Evolutionary conservation across 352 stramenopile species (phyloP).

Genomic region (Globisporangium ultimum): DNA sequence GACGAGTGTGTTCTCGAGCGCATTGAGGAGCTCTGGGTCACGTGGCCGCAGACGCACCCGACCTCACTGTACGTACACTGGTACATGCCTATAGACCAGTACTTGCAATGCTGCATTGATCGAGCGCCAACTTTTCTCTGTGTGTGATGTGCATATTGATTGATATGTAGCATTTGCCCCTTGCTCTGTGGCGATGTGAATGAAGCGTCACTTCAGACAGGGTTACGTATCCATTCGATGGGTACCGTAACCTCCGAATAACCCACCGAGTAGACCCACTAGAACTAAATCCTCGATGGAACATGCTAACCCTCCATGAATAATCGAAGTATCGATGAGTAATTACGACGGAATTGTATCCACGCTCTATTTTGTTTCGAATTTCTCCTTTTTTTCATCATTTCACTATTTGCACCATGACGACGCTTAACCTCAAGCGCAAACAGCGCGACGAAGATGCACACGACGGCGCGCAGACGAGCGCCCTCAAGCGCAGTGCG

Average conservation of each 20-base stretch:
- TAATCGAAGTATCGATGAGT: background rate
- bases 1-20: constrained; percentile 43
- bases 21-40: constrained; percentile 76
- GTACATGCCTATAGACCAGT: background rate
- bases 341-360: background rate
- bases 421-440: constrained; percentile 19
- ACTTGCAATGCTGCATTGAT: too few species aligned
- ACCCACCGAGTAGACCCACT: background rate
- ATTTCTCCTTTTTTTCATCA: background rate
- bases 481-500: background rate
- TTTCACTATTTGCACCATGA: too few species aligned
- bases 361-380: background rate
- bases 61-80: constrained; percentile 33
- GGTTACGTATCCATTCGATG: background rate
- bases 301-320: background rate
- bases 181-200: constrained; percentile 50
- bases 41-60: constrained; percentile 51
- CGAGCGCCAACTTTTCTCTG: too few species aligned
- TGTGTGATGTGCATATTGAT: background rate
- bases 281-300: too few species aligned
- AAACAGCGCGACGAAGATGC: constrained; percentile 22
- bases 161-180: constrained; percentile 52
- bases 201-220: background rate
- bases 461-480: too few species aligned
- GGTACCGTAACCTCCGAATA: background rate